A percentile compares a stretch with the other conserved stretches of the same genome.
Evolutionary conservation across 805 yeast species (phyloP).

Genomic region (Maudiozyma bulderi): DNA sequence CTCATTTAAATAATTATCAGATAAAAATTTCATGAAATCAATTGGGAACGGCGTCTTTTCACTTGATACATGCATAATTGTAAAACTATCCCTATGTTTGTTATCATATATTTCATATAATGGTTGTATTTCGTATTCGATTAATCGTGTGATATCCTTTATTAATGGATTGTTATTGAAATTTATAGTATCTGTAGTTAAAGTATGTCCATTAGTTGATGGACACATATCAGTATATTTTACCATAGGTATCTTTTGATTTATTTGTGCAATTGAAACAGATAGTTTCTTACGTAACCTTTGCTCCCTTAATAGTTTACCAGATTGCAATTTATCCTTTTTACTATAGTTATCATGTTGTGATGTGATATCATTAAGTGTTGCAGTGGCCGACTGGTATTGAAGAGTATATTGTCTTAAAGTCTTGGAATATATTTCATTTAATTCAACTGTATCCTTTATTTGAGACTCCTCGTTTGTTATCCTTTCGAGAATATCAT

Average conservation of each 20-base stretch:
- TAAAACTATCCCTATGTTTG: not conserved
- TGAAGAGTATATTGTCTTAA: not conserved
- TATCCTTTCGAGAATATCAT: not conserved
- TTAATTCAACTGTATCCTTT: not conserved
- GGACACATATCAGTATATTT: not conserved
- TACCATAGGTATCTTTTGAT: constrained; percentile 1
- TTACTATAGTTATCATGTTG: constrained; percentile 1
- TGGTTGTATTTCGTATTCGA: not conserved
- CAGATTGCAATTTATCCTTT: constrained; percentile 17
- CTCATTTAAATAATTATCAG: not conserved
- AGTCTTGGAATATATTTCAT: not conserved
- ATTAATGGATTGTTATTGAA: constrained; percentile 1
- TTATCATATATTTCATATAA: not conserved
- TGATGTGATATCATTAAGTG: no score
- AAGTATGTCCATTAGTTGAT: not conserved
- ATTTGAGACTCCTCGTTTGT: not conserved
- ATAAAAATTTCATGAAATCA: not conserved
- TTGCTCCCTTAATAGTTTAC: constrained; percentile 31
- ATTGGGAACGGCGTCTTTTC: not conserved
- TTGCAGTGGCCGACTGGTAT: no score
- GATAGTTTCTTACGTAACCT: constrained; percentile 36
- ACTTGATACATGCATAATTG: not conserved
- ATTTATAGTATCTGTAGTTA: not conserved
- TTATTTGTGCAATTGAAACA: constrained; percentile 36
- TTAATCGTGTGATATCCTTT: not conserved